phyloP scores from a whole-genome alignment of 805 yeast species.

The Clavispora asparagi region DNA sequence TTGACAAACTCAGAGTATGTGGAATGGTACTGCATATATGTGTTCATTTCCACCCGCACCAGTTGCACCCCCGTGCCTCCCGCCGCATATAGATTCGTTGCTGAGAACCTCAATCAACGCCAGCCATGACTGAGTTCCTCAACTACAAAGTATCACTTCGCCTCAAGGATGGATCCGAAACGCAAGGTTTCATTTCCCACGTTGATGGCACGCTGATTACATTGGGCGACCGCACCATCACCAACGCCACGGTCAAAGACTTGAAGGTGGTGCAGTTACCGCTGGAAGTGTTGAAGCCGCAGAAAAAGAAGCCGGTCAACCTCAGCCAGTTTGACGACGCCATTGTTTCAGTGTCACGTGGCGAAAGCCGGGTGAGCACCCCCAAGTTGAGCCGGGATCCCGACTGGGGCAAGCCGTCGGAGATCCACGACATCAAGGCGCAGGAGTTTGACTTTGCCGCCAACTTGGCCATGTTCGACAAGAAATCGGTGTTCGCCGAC shows the following conservation, averaged over 20 bases:
- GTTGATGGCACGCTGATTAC: conserved; percentile 27
- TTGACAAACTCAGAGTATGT: no score
- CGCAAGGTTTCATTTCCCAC: conserved; percentile 29
- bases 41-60: no score
- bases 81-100: background rate
- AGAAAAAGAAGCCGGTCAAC: conserved; percentile 13
- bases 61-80: background rate
- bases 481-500: conserved; percentile 72
- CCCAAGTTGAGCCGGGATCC: conserved; percentile 17
- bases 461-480: conserved; percentile 77
- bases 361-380: conserved; percentile 9
- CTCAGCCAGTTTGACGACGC: conserved; percentile 23
- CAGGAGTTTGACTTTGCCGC: conserved; percentile 81
- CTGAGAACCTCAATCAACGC: background rate
- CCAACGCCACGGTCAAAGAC: conserved; percentile 43
- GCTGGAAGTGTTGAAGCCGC: conserved; percentile 17
- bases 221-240: conserved; percentile 19
- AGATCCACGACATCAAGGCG: conserved; percentile 42
- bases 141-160: conserved; percentile 36
- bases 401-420: conserved; percentile 44
- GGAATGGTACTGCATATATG: no score
- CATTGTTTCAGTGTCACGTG: conserved; percentile 16
- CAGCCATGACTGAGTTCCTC: conserved; percentile 34
- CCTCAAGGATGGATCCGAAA: conserved; percentile 33
- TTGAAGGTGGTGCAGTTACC: conserved; percentile 56